These are phyloP conservation scores for Citrus sp. DNA, from an alignment of 345 rosid species.

Conservation along the genomic window DNA sequence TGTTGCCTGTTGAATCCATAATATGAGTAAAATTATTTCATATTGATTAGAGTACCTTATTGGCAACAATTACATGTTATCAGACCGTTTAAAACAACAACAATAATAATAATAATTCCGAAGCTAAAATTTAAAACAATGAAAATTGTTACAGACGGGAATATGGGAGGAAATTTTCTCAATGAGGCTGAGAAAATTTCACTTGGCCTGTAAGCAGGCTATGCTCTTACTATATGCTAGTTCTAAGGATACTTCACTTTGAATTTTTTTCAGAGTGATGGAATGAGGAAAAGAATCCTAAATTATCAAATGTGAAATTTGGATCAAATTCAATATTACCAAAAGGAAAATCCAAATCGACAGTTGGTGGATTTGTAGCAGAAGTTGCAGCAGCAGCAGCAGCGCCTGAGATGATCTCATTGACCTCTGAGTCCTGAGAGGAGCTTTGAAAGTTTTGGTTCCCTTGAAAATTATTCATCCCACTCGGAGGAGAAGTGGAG, in stretches of 20 bases:
- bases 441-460: constrained; percentile 20
- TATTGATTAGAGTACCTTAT: background rate
- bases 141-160: background rate
- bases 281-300: constrained; percentile 22
- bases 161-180: background rate
- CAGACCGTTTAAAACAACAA: background rate
- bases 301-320: constrained; percentile 36
- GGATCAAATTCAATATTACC: constrained; percentile 35
- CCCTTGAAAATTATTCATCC: constrained; percentile 12
- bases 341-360: constrained; percentile 41
- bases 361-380: constrained; percentile 36
- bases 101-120: background rate
- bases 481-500: constrained; percentile 16
- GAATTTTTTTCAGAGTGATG: background rate
- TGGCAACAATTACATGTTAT: background rate
- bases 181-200: background rate
- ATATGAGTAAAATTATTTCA: too few relatives aligned
- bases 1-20: too few relatives aligned
- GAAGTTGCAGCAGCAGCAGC: constrained; percentile 21
- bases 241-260: background rate
- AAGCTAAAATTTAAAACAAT: background rate
- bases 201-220: background rate
- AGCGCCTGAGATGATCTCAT: constrained; percentile 11
- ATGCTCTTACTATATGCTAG: background rate
- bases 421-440: constrained; percentile 8